These are phyloP conservation scores for Umbelopsis isabellina DNA, from an alignment of 192 early-diverging fungal species.

Conservation along the genomic window DNA sequence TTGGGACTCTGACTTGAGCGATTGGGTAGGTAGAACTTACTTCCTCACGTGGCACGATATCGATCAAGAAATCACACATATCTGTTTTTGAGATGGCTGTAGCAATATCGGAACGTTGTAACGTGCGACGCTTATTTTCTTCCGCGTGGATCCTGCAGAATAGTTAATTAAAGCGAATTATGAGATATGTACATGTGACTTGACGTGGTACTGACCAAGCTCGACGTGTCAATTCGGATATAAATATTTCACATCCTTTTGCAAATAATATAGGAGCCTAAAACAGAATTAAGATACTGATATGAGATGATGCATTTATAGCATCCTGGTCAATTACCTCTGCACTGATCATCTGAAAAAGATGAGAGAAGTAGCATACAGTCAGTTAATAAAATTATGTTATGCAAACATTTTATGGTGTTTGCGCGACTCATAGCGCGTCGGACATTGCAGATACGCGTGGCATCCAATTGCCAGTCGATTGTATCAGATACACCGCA, in stretches of 20 bases:
- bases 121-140: slow-evolving; percentile 94
- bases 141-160: slow-evolving; percentile 83
- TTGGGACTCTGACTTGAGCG: not conserved
- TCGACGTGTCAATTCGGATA: slow-evolving; percentile 82
- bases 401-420: not conserved
- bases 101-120: slow-evolving; percentile 91
- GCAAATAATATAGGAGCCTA: slow-evolving; percentile 94
- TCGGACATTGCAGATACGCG: not conserved
- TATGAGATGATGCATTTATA: not conserved
- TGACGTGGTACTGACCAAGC: slow-evolving; percentile 59
- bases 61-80: slow-evolving; percentile 97
- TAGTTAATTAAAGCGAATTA: not conserved
- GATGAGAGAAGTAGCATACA: slow-evolving; percentile 6
- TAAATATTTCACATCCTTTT: slow-evolving; percentile 98
- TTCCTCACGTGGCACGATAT: slow-evolving; percentile 94
- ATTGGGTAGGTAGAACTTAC: slow-evolving; percentile 16
- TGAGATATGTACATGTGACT: not conserved
- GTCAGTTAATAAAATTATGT: not conserved
- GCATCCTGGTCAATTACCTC: slow-evolving; percentile 39
- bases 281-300: slow-evolving; percentile 53
- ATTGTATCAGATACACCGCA: not conserved
- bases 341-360: slow-evolving; percentile 61
- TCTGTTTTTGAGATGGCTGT: slow-evolving; percentile 87
- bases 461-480: too few relatives aligned
- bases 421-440: not conserved